Evolutionary conservation across 345 rosid genomes (phyloP).

Genomic region (Eucalyptus polyanthemos): DNA sequence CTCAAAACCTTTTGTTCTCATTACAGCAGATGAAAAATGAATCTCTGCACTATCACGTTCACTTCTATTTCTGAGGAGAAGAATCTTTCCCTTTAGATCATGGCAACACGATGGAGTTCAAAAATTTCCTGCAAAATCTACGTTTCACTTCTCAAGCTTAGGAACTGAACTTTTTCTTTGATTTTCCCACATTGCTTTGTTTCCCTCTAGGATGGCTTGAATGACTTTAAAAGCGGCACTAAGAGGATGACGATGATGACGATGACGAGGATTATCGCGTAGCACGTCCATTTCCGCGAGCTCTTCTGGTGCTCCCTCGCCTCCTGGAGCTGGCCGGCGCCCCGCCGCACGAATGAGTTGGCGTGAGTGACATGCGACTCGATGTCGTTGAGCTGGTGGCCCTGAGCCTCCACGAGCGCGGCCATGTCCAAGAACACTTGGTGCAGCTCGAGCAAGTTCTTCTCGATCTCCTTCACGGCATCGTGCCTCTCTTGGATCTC

Average conservation of each 20-base stretch:
- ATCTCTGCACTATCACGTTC: neutral
- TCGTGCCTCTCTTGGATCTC: slow-evolving; percentile 87
- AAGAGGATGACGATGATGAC: slow-evolving; percentile 28
- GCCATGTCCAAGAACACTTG: slow-evolving; percentile 89
- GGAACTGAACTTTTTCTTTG: neutral
- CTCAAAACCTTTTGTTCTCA: neutral
- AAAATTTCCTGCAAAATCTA: neutral
- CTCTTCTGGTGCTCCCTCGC: slow-evolving; percentile 69
- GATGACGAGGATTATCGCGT: slow-evolving; percentile 31
- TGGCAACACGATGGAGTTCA: neutral
- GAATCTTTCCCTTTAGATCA: neutral
- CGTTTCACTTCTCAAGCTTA: neutral
- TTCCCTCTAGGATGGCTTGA: neutral
- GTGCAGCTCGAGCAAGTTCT: slow-evolving; percentile 66
- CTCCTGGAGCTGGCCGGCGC: slow-evolving; percentile 47
- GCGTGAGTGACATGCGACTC: slow-evolving; percentile 75
- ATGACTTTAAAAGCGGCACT: slow-evolving; percentile 12
- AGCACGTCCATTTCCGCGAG: slow-evolving; percentile 70
- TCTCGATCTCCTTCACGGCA: slow-evolving; percentile 83
- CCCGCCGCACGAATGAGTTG: slow-evolving; percentile 57
- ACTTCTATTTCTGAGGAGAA: neutral
- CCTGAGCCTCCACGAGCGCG: slow-evolving; percentile 74
- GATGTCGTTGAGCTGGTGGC: slow-evolving; percentile 75
- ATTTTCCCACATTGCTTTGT: neutral
- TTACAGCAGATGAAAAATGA: neutral